Conservation (phyloP, 2,329 filamentous ascomycete genomes). For the Penicillium sp. region DNA sequence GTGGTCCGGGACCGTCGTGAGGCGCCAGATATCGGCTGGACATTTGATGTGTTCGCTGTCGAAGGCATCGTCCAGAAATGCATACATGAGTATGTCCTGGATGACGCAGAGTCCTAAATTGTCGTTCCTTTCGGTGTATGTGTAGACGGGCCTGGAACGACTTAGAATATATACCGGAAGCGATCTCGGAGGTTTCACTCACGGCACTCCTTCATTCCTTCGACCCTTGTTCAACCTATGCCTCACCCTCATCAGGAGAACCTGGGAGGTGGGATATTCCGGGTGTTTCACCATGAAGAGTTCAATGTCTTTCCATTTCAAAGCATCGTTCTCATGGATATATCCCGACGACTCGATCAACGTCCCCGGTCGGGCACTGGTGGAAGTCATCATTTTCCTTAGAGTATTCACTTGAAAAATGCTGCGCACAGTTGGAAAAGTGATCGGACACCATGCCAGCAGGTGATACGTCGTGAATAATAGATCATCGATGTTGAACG, state of each 20-base stretch:
- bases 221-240: neutral
- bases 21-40: slow-evolving; percentile 20
- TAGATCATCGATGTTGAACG: slow-evolving; percentile 16
- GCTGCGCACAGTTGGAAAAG: neutral
- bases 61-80: slow-evolving; percentile 23
- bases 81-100: slow-evolving; percentile 8
- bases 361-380: neutral
- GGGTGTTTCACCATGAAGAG: neutral
- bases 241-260: neutral
- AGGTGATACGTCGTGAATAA: slow-evolving; percentile 18
- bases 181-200: neutral
- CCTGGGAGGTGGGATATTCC: neutral
- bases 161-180: neutral
- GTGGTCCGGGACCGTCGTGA: slow-evolving; percentile 20
- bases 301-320: neutral
- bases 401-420: neutral
- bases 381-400: neutral
- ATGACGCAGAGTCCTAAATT: slow-evolving; percentile 12
- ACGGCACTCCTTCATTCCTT: neutral
- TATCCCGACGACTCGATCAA: neutral
- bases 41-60: slow-evolving; percentile 19
- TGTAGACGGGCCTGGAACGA: neutral
- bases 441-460: slow-evolving; percentile 7
- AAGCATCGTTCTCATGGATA: neutral
- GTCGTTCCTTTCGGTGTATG: slow-evolving; percentile 1